Percentiles rank a stretch among this genome's conserved stretches.
phyloP scores from a whole-genome alignment of 352 stramenopile genomes.

The Phytophthora fragariae region DNA sequence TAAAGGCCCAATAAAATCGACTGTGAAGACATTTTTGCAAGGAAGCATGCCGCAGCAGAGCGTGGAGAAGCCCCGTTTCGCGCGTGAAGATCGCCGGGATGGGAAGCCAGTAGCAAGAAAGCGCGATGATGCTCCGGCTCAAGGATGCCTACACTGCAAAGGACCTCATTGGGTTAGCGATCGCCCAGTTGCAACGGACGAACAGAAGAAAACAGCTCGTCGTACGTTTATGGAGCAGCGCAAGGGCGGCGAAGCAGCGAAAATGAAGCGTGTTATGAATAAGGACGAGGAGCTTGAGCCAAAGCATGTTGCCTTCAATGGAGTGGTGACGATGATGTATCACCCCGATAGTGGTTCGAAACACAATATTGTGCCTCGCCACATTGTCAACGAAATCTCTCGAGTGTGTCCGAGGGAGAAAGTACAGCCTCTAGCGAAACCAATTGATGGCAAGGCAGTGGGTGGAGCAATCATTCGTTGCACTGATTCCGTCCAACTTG shows the following conservation, averaged over 20 bases:
- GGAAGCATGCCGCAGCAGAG: background rate
- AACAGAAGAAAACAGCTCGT: conserved; percentile 8
- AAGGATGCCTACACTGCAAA: conserved; percentile 1
- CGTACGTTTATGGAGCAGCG: conserved; percentile 1
- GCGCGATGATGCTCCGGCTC: background rate
- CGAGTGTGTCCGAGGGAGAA: background rate
- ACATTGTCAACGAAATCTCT: conserved; percentile 1
- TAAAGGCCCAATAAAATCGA: background rate
- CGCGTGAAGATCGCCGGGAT: conserved; percentile 1
- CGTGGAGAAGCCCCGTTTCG: background rate
- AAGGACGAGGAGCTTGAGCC: background rate
- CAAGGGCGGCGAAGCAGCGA: background rate
- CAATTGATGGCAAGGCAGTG: background rate
- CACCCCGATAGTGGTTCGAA: background rate
- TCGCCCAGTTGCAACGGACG: background rate
- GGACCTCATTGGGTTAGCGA: conserved; percentile 5
- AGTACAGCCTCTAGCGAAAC: background rate
- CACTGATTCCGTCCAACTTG: background rate
- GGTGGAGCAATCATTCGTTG: conserved; percentile 7
- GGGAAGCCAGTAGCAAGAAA: background rate
- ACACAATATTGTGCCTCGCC: background rate
- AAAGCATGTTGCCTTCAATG: conserved; percentile 7
- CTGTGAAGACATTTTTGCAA: background rate
- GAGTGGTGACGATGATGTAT: conserved; percentile 10
- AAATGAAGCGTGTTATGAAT: conserved; percentile 10